Conservation (phyloP, 805 yeast species). For the Cyberlindnera xylosilytica region DNA sequence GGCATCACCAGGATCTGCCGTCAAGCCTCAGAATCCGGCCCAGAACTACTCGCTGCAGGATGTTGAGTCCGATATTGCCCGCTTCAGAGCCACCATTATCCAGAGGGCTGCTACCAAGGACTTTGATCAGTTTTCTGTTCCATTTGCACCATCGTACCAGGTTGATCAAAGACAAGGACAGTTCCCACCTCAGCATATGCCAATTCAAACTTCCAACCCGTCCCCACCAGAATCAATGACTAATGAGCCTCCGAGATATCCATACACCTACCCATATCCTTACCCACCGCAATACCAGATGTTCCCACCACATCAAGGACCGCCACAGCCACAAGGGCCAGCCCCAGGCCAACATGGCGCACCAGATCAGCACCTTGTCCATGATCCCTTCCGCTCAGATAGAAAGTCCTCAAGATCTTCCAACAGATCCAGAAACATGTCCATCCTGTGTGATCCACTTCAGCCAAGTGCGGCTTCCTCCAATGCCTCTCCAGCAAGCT, state of each 20-base stretch:
- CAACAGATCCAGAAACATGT: conserved; percentile 24
- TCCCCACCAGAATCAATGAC: conserved; percentile 13
- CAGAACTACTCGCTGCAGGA: conserved; percentile 14
- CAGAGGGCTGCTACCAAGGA: conserved; percentile 28
- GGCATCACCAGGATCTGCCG: conserved; percentile 22
- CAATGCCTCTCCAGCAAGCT: conserved; percentile 16
- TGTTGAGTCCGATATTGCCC: conserved; percentile 23
- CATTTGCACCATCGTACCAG: conserved; percentile 27
- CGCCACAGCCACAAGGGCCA: conserved; percentile 3
- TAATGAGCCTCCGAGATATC: conserved; percentile 7
- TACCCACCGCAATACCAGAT: conserved; percentile 19
- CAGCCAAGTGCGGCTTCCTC: conserved; percentile 17
- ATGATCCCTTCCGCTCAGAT: conserved; percentile 25
- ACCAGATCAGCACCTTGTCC: conserved; percentile 17
- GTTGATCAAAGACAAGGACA: conserved; percentile 14
- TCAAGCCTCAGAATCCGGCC: not conserved
- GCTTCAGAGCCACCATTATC: conserved; percentile 25
- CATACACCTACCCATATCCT: conserved; percentile 26
- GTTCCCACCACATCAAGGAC: conserved; percentile 5
- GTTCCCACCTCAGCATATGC: conserved; percentile 10
- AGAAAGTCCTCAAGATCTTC: conserved; percentile 23
- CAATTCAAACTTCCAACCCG: conserved; percentile 4
- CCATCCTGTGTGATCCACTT: conserved; percentile 27
- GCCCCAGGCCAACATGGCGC: conserved; percentile 4
- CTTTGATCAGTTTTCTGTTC: conserved; percentile 21